Evolutionary conservation across 805 yeast species (phyloP).

Genomic region (Candida pseudoglaebosa): DNA sequence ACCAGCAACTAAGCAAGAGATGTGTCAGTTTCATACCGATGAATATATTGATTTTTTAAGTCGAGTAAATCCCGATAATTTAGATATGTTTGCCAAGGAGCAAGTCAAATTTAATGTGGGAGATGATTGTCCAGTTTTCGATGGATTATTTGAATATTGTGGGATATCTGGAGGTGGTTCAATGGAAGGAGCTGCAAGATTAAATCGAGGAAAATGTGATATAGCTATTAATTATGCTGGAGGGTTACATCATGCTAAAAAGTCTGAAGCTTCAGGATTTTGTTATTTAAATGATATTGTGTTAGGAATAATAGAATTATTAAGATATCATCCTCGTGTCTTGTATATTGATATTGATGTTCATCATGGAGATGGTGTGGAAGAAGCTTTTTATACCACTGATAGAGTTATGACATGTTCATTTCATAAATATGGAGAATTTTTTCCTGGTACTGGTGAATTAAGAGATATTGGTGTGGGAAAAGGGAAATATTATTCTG

Average conservation of each 20-base stretch:
- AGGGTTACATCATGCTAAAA: conserved; percentile 97
- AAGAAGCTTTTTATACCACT: conserved; percentile 93
- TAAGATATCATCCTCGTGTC: conserved; percentile 88
- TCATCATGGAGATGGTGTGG: conserved; percentile 98
- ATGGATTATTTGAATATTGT: conserved; percentile 90
- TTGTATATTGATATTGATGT: conserved; percentile 91
- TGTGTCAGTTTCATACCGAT: conserved; percentile 98
- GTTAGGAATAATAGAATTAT: conserved; percentile 76
- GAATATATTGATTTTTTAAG: conserved; percentile 92
- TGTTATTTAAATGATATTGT: conserved; percentile 96
- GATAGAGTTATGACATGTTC: conserved; percentile 96
- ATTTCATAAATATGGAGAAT: conserved; percentile 94
- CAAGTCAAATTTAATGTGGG: conserved; percentile 93
- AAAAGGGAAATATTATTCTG: conserved; percentile 81
- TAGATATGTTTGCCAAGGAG: conserved; percentile 82
- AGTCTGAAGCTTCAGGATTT: conserved; percentile 91
- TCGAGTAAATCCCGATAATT: conserved; percentile 87
- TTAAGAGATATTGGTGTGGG: conserved; percentile 89
- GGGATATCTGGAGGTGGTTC: conserved; percentile 92
- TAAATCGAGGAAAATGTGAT: conserved; percentile 85
- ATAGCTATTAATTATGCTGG: conserved; percentile 97
- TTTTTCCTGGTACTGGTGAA: conserved; percentile 97
- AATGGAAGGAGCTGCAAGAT: conserved; percentile 86
- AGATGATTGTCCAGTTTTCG: conserved; percentile 94
- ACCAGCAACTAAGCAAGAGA: conserved; percentile 96